Evolutionary conservation across 208 protist genomes (phyloP).

Genomic region (Acanthamoeba healyi): DNA sequence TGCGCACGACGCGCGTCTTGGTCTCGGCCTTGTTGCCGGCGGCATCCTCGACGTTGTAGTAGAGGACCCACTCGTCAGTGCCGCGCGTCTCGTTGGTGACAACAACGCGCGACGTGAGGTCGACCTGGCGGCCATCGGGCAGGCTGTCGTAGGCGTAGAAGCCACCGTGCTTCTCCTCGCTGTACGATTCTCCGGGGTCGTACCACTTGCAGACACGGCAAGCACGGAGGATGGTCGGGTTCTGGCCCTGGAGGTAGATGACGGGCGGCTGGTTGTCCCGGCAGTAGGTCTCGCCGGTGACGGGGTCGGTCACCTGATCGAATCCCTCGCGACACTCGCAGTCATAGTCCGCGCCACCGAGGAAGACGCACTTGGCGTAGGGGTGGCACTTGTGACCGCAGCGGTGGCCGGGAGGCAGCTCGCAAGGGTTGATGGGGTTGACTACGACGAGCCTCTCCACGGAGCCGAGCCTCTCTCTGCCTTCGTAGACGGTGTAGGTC

Average conservation of each 20-base stretch:
- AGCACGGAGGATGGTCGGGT: constrained; percentile 10
- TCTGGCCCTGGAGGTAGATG: not conserved
- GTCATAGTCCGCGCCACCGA: not conserved
- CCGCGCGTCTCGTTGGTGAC: constrained; percentile 15
- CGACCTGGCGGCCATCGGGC: constrained; percentile 36
- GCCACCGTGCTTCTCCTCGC: constrained; percentile 54
- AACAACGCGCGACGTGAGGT: not conserved
- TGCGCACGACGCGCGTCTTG: not conserved
- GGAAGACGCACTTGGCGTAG: constrained; percentile 13
- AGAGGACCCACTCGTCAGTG: not conserved
- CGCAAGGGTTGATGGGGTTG: constrained; percentile 32
- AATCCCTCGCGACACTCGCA: constrained; percentile 50
- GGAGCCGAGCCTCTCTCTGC: not conserved
- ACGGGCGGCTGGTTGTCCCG: constrained; percentile 48
- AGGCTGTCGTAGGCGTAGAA: constrained; percentile 21
- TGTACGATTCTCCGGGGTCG: not conserved
- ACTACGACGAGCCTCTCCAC: not conserved
- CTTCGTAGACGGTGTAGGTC: constrained; percentile 52
- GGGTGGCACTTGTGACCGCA: constrained; percentile 64
- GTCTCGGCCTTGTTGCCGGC: constrained; percentile 35
- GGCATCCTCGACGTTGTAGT: constrained; percentile 18
- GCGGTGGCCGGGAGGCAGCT: constrained; percentile 39
- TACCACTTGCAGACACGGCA: constrained; percentile 30
- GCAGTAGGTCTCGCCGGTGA: not conserved
- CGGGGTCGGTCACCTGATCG: not conserved